A percentile compares a stretch with the other conserved stretches of the same genome.
Evolutionary conservation across 2,329 filamentous ascomycete genomes (phyloP).

Genomic region (Fusarium anguioides): DNA sequence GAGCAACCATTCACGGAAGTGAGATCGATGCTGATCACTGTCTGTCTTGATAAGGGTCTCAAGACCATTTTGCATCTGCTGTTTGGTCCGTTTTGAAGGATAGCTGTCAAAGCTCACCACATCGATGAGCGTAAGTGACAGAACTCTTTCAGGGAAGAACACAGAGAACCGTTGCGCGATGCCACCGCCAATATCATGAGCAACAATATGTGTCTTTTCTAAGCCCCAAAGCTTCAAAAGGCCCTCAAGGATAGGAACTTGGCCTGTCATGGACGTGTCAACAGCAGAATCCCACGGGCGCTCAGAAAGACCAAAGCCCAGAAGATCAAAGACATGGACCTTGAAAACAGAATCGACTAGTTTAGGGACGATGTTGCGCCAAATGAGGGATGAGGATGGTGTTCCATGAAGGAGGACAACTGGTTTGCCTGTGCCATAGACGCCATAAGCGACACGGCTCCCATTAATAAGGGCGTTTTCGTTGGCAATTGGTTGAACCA

Average conservation of each 20-base stretch:
- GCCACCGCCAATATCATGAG: conserved; percentile 50
- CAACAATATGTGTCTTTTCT: conserved; percentile 41
- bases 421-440: conserved; percentile 43
- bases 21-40: conserved; percentile 36
- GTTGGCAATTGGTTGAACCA: conserved; percentile 41
- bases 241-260: conserved; percentile 46
- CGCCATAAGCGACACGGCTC: conserved; percentile 45
- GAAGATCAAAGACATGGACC: conserved; percentile 47
- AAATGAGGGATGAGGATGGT: conserved; percentile 50
- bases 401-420: conserved; percentile 50
- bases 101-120: conserved; percentile 51
- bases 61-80: conserved; percentile 47
- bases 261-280: conserved; percentile 50
- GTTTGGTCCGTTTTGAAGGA: conserved; percentile 46
- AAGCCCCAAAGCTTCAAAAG: conserved; percentile 46
- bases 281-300: conserved; percentile 44
- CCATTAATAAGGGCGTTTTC: conserved; percentile 45
- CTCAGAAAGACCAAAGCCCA: conserved; percentile 50
- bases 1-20: conserved; percentile 47
- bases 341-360: conserved; percentile 41
- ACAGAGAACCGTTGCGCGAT: conserved; percentile 47
- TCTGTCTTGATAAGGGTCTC: conserved; percentile 42
- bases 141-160: conserved; percentile 36
- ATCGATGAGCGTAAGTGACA: conserved; percentile 47
- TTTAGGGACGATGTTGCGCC: conserved; percentile 45